Base-by-base conservation (phyloP, 768 basidiomycete genomes). In the Terana coerulea region DNA sequence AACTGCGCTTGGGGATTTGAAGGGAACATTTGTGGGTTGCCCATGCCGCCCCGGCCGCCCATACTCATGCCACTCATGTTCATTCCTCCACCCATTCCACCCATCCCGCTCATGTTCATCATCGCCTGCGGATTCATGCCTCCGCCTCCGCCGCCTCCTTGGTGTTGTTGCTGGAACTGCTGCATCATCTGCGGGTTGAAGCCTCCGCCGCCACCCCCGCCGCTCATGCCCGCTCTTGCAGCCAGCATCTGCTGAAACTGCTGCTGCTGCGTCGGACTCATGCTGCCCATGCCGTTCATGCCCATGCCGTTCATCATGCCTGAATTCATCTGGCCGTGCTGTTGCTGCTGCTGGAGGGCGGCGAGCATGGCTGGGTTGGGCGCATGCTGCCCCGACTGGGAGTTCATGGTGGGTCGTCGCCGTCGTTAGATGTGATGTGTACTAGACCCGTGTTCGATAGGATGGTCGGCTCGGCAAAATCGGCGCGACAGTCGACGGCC, bases 201-300 rank as follows among this genome's bases (percentile, higher is more conserved):
- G 19, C 52, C 35, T 11, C 36, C 47, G 9, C 19, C 55, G 65
- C 55, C 36, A 19, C 37, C 29, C 17, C 37, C 34, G 28, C 54
- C 54, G 35, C 53, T 41, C 50, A 47, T 51, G 28, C 50, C 49
- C 52, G 33, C 45, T 54, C 17, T 46, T 44, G 43, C 51, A 15
- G 49, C 50, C 11, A 45, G 47, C 45, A 53, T 52, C 19, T 47
- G 47, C 43, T 54, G 56, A 22, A 44, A 34, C 48, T 53, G 57
- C 41, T 54, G 56, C 37, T 51, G 53, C 50, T 49, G 44, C 19
- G 45, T 49, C 34, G 53, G 33, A 46, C 46, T 55, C 49, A 58
- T 58, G 46, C 49, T 53, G 52, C 11, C 24, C 51, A 53, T 53
- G 52, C 46, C n/a, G n/a, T n/a, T n/a, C n/a, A n/a, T n/a, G n/a